Base-by-base conservation (phyloP, 1,284 basidiomycete genomes). In the Trichosporon coremiiforme region DNA sequence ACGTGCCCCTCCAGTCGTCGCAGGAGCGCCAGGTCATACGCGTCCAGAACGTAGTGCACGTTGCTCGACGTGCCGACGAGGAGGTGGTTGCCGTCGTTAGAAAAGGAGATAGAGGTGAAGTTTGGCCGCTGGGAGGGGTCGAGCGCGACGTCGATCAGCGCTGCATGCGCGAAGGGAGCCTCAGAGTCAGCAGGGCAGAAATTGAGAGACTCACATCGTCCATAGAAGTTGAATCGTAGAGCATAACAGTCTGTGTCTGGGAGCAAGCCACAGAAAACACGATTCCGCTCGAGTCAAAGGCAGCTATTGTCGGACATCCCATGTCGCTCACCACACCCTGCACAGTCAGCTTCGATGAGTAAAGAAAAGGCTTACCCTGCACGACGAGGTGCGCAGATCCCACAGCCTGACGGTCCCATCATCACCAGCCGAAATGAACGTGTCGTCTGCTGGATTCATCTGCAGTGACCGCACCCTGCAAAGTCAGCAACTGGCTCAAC, bases 201-300 rank as follows among this genome's bases (percentile, higher is more conserved):
- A 15, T 2, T 9, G 0, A 5, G 4, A n/a, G n/a, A n/a, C 84
- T 77, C 69, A 85, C 84, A 38, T 93, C 92, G 86, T 98, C 95
- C 77, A 91, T 95, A 74, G 94, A 91, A 29, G 89, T 88, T 68
- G 90, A 88, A 81, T 95, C 95, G 80, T 98, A 99, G 38, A 98
- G 85, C 72, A 95, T 86, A 70, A 98, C 91, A 20, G 90, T 89
- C 80, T 92, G 77, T 0, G 72, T 93, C 64, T 90, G 86, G 79
- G 96, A 95, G 77, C 98, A 89, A 0, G 90, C 95, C 17, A 98
- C 91, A 31, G 94, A 96, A 79, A 98, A 98, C 31, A 99, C 92
- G 31, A 92, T 85, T 1, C 96, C 97, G 1, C 89, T 89, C 1
- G 90, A 87, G 79, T 99, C 97, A 80, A 96, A 97, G 1, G 95